These are phyloP conservation scores for Herpetospermum pedunculosum DNA, from an alignment of 306 rosid species.

Conservation along the genomic window DNA sequence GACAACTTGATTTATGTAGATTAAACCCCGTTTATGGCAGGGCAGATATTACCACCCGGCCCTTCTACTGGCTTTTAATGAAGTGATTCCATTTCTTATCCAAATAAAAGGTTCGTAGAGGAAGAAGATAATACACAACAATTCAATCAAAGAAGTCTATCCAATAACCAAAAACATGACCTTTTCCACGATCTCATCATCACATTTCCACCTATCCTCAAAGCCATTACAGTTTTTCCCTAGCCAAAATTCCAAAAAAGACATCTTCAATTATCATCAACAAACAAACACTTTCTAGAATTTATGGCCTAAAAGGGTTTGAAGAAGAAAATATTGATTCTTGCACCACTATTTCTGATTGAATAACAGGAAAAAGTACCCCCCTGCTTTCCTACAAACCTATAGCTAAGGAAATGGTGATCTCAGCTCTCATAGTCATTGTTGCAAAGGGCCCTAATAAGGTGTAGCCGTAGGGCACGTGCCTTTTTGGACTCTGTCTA, in stretches of 20 bases:
- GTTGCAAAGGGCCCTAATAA: neutral
- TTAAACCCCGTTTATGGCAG: neutral
- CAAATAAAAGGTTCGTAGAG: neutral
- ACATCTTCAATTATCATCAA: neutral
- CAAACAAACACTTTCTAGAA: neutral
- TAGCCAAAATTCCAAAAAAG: neutral
- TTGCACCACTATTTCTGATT: neutral
- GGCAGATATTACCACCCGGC: neutral
- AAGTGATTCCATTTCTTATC: too few relatives aligned
- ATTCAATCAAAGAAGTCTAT: neutral
- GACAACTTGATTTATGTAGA: neutral
- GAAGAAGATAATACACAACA: neutral
- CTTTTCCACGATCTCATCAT: neutral
- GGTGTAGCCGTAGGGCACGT: neutral
- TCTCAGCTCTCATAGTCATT: neutral
- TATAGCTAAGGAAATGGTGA: neutral
- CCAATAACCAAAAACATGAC: neutral
- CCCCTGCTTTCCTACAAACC: neutral
- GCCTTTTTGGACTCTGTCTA: neutral
- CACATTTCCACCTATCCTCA: neutral
- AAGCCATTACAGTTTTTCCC: neutral
- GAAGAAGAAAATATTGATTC: neutral
- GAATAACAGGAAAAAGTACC: neutral
- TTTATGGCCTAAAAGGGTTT: neutral
- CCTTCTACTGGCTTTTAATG: too few relatives aligned